These are phyloP conservation scores for Passiflora organensis DNA, from an alignment of 345 rosid genomes.

Conservation along the genomic window DNA sequence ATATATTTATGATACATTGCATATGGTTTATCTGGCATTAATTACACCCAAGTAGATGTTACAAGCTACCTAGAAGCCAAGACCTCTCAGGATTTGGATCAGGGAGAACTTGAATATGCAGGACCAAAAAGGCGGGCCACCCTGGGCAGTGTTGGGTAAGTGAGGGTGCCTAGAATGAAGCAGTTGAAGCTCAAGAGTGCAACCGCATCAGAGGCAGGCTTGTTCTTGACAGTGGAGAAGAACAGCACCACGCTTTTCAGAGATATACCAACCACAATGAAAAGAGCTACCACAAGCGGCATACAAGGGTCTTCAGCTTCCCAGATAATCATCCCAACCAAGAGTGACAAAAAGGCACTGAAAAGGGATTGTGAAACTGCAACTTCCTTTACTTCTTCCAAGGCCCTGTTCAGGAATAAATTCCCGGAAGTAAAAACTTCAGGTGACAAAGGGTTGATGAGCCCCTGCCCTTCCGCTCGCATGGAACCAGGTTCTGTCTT, in stretches of 20 bases:
- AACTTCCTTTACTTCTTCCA: conserved; percentile 35
- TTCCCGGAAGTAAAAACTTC: conserved; percentile 20
- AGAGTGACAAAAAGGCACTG: conserved; percentile 51
- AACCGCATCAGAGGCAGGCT: conserved; percentile 69
- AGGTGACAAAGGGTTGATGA: conserved; percentile 25
- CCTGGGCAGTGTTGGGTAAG: conserved; percentile 61
- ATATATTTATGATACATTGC: no score
- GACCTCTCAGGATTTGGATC: no score
- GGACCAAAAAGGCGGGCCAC: conserved; percentile 38
- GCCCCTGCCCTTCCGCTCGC: conserved; percentile 20
- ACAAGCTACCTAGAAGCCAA: no score
- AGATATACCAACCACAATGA: conserved; percentile 67
- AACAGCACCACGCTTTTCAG: conserved; percentile 58
- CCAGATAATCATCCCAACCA: conserved; percentile 63
- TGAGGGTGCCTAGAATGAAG: conserved; percentile 73
- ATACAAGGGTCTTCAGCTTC: conserved; percentile 59
- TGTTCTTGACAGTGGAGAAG: conserved; percentile 57
- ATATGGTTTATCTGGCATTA: no score
- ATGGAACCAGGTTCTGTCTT: conserved; percentile 13
- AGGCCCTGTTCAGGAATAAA: conserved; percentile 15
- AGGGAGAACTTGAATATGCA: background rate
- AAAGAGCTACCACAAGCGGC: conserved; percentile 75
- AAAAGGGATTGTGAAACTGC: conserved; percentile 58
- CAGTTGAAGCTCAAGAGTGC: conserved; percentile 79
- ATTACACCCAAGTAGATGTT: no score